Percentiles rank a stretch among this genome's conserved stretches.
These are phyloP conservation scores for Castanospermum australe DNA, from an alignment of 306 rosid genomes.

Conservation along the genomic window DNA sequence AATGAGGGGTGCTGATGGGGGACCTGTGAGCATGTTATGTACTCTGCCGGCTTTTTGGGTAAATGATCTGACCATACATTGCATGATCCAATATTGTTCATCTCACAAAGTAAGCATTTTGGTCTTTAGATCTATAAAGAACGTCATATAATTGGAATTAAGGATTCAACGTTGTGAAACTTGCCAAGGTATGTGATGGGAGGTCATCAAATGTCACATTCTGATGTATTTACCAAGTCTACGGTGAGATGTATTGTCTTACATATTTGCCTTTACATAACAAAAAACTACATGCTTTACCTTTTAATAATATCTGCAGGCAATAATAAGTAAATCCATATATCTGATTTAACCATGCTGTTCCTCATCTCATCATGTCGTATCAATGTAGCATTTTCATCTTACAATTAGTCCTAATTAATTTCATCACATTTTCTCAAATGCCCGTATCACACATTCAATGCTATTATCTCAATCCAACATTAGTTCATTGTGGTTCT, in stretches of 20 bases:
- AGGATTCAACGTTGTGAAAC: background rate
- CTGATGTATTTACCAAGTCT: background rate
- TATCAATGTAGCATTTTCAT: background rate
- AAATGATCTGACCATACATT: background rate
- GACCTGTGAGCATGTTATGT: conserved; percentile 77
- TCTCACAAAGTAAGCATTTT: background rate
- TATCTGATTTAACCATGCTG: background rate
- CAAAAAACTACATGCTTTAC: background rate
- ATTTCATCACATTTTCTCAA: background rate
- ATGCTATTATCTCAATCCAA: background rate
- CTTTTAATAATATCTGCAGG: background rate
- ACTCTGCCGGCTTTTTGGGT: conserved; percentile 95
- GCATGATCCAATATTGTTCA: background rate
- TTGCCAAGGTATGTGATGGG: background rate
- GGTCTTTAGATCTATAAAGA: background rate
- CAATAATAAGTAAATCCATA: background rate
- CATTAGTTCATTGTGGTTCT: conserved; percentile 1
- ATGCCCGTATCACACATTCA: background rate
- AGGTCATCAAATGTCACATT: background rate
- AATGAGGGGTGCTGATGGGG: conserved; percentile 95
- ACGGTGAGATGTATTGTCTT: background rate
- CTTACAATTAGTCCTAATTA: background rate
- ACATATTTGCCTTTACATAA: background rate
- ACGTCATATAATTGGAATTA: background rate
- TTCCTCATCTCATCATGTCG: background rate